Conservation (phyloP, 306 rosid genomes). For the Prunus davidiana region DNA sequence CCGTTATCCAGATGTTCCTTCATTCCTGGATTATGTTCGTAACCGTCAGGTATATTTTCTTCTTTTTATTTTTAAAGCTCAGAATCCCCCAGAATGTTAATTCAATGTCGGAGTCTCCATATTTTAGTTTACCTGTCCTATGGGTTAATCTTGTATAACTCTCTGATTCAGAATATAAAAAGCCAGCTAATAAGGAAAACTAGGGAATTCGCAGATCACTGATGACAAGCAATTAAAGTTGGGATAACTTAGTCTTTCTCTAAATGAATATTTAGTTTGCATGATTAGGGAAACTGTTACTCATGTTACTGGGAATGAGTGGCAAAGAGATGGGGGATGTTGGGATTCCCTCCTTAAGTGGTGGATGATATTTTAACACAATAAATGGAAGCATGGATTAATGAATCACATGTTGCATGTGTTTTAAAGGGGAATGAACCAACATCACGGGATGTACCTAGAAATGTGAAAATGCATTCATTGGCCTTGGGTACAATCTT, state of each 20-base stretch:
- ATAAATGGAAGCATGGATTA: not conserved
- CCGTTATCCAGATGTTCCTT: slow-evolving; percentile 78
- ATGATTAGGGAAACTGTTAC: not conserved
- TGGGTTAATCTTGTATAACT: not conserved
- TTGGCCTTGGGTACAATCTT: not conserved
- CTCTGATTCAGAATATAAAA: not conserved
- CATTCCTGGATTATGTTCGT: slow-evolving; percentile 78
- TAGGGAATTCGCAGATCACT: not conserved
- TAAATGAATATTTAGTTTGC: not conserved
- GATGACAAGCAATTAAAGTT: not conserved
- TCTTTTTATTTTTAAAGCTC: not conserved
- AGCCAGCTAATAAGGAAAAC: not conserved
- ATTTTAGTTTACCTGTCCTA: not conserved
- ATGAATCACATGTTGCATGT: not conserved
- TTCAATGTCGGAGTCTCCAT: not conserved
- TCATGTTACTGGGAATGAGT: not conserved
- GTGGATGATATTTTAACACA: not conserved
- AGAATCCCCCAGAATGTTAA: not conserved
- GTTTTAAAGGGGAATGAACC: not conserved
- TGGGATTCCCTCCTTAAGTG: not conserved
- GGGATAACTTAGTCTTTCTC: not conserved
- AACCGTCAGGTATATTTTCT: slow-evolving; percentile 61
- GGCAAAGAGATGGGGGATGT: not conserved
- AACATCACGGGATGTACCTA: not conserved
- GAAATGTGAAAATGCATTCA: not conserved